Evolutionary conservation across 345 rosid genomes (phyloP).

Genomic region (Cardiospermum halicacabum): DNA sequence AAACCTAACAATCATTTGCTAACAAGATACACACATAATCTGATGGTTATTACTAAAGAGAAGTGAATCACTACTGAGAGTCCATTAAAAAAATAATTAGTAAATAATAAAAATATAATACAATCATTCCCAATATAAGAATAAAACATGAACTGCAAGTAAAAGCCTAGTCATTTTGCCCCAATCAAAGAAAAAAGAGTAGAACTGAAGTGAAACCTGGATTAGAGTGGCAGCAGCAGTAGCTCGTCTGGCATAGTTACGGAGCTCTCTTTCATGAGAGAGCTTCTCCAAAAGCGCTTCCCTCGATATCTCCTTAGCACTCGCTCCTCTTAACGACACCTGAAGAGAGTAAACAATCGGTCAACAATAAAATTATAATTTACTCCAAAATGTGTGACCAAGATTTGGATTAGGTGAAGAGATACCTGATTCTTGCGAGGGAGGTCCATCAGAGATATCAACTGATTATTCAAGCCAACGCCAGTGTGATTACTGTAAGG

Average conservation of each 20-base stretch:
- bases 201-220: constrained; percentile 41
- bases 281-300: constrained; percentile 90
- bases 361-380: not conserved
- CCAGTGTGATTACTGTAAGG: not conserved
- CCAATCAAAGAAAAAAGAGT: not conserved
- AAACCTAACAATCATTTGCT: not conserved
- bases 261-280: constrained; percentile 75
- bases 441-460: constrained; percentile 49
- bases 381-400: not conserved
- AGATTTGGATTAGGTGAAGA: not conserved
- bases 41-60: not conserved
- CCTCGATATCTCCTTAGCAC: constrained; percentile 79
- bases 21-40: not conserved
- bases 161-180: too few species aligned
- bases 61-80: not conserved
- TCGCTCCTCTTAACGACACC: constrained; percentile 96
- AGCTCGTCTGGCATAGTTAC: constrained; percentile 71
- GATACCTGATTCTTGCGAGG: constrained; percentile 67
- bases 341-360: constrained; percentile 21
- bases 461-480: constrained; percentile 5
- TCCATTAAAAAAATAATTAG: not conserved
- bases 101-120: not conserved
- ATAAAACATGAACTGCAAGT: not conserved
- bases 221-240: constrained; percentile 55
- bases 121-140: not conserved